Percentiles rank a stretch among this genome's conserved stretches.
Conservation (phyloP, 2,329 filamentous ascomycete species). For the Phialophora macrospora region DNA sequence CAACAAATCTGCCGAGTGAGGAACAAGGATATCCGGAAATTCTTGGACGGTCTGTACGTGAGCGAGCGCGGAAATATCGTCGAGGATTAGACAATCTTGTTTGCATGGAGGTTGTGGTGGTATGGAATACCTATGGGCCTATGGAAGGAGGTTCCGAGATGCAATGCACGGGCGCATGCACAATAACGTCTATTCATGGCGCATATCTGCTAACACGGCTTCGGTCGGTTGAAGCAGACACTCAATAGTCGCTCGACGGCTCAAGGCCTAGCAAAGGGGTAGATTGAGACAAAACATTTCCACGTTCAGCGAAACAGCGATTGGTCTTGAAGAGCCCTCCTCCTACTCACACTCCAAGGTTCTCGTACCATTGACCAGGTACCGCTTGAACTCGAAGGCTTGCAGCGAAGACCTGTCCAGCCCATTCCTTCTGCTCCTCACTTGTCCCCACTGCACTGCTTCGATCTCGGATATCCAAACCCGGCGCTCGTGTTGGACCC, state of each 20-base stretch:
- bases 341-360: not conserved
- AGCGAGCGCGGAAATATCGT: slow-evolving; percentile 97
- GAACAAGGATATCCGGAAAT: slow-evolving; percentile 99
- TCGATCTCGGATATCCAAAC: not conserved
- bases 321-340: not conserved
- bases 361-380: not conserved
- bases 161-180: not conserved
- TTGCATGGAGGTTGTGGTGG: not conserved
- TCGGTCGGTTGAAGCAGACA: not conserved
- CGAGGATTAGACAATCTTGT: slow-evolving; percentile 54
- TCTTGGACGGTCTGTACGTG: slow-evolving; percentile 99
- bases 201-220: not conserved
- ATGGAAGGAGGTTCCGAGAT: not conserved
- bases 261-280: not conserved
- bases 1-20: slow-evolving; percentile 99
- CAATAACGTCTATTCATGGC: not conserved
- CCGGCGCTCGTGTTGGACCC: too few relatives aligned
- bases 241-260: not conserved
- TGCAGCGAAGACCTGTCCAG: not conserved
- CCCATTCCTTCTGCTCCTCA: not conserved
- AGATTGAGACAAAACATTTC: slow-evolving; percentile 2
- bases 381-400: not conserved
- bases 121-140: not conserved
- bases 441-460: not conserved
- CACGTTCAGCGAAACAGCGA: not conserved